phyloP scores from a whole-genome alignment of 805 yeast genomes.

The Brettanomyces custersianus region DNA sequence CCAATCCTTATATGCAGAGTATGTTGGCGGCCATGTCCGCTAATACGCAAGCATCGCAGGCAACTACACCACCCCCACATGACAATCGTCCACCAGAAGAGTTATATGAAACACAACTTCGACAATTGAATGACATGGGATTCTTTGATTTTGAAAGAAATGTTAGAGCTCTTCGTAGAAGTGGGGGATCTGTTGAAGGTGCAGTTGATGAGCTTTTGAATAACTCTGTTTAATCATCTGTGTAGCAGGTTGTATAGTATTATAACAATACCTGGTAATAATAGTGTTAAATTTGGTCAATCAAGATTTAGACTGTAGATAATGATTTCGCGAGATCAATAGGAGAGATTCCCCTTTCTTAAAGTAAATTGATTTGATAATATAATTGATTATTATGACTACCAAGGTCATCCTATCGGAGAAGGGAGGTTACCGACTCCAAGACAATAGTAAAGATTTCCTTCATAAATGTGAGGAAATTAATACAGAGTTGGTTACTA shows the following conservation, averaged over 20 bases:
- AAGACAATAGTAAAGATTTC: slow-evolving; percentile 8
- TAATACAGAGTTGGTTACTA: slow-evolving; percentile 14
- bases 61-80: slow-evolving; percentile 40
- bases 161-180: slow-evolving; percentile 83
- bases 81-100: slow-evolving; percentile 77
- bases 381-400: too few relatives aligned
- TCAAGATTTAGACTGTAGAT: too few relatives aligned
- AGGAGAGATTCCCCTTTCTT: too few relatives aligned
- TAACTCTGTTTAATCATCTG: slow-evolving; percentile 45
- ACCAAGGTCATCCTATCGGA: too few relatives aligned
- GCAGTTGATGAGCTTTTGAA: slow-evolving; percentile 82
- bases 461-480: too few relatives aligned
- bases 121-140: slow-evolving; percentile 76
- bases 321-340: too few relatives aligned
- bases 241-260: too few relatives aligned
- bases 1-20: slow-evolving; percentile 40
- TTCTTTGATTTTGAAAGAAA: slow-evolving; percentile 89
- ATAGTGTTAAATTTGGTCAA: too few relatives aligned
- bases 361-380: too few relatives aligned
- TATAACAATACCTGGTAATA: too few relatives aligned
- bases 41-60: slow-evolving; percentile 38
- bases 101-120: slow-evolving; percentile 59
- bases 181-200: slow-evolving; percentile 96
- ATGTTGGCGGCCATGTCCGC: slow-evolving; percentile 44
- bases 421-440: too few relatives aligned